Conservation (phyloP, 345 rosid genomes). For the Melastoma malabathricum region DNA sequence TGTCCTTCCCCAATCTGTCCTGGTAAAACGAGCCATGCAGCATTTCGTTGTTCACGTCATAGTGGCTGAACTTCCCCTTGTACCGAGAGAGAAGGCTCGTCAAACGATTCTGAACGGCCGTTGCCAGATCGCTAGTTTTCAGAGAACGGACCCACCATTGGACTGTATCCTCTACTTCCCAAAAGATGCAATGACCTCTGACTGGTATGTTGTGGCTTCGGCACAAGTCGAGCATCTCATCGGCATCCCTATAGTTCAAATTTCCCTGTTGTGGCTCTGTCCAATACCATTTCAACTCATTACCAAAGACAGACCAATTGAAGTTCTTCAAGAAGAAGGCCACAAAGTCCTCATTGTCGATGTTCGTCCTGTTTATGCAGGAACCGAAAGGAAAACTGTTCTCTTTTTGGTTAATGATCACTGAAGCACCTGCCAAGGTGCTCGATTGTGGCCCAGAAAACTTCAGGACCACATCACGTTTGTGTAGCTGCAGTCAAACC, state of each 20-base stretch:
- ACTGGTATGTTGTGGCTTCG: slow-evolving; percentile 38
- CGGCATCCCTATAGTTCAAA: slow-evolving; percentile 69
- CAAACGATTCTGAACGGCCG: slow-evolving; percentile 65
- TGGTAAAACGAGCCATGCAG: slow-evolving; percentile 79
- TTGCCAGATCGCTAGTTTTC: slow-evolving; percentile 36
- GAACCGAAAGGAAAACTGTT: slow-evolving; percentile 78
- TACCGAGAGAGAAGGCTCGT: slow-evolving; percentile 69
- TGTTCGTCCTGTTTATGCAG: slow-evolving; percentile 66
- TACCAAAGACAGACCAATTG: slow-evolving; percentile 90
- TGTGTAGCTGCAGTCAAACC: slow-evolving; percentile 51
- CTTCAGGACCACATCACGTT: slow-evolving; percentile 60
- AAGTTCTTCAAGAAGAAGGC: slow-evolving; percentile 60
- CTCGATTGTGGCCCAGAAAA: slow-evolving; percentile 39
- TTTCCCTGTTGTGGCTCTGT: slow-evolving; percentile 76
- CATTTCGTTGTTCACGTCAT: slow-evolving; percentile 97
- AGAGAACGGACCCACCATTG: slow-evolving; percentile 70
- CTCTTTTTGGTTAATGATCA: slow-evolving; percentile 50
- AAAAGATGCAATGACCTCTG: slow-evolving; percentile 93
- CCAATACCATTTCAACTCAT: slow-evolving; percentile 97
- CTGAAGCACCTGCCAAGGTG: slow-evolving; percentile 29
- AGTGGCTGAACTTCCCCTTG: slow-evolving; percentile 77
- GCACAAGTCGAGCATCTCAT: slow-evolving; percentile 69
- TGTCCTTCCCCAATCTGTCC: slow-evolving; percentile 53
- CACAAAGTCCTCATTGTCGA: slow-evolving; percentile 88
- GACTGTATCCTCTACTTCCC: slow-evolving; percentile 76